phyloP scores from a whole-genome alignment of 2,329 filamentous ascomycete genomes.

The Myotisia sp. region DNA sequence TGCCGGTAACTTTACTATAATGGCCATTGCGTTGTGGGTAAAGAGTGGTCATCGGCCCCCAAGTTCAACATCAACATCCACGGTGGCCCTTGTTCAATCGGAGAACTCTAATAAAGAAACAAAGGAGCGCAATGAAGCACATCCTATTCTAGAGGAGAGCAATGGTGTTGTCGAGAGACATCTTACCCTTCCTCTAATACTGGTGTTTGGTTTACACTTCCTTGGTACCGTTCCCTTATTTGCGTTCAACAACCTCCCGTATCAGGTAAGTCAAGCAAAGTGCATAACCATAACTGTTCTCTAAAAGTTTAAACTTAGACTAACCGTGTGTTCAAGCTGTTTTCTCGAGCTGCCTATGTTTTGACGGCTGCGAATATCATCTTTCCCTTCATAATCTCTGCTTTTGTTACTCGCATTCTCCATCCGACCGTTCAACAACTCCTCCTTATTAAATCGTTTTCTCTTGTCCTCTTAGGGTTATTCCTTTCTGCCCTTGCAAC shows the following conservation, averaged over 20 bases:
- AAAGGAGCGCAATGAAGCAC: slow-evolving; percentile 10
- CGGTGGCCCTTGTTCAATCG: slow-evolving; percentile 20
- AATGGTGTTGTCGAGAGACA: slow-evolving; percentile 25
- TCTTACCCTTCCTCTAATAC: slow-evolving; percentile 43
- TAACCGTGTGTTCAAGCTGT: slow-evolving; percentile 33
- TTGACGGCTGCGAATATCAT: slow-evolving; percentile 43
- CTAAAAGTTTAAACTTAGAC: slow-evolving; percentile 5
- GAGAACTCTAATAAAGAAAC: slow-evolving; percentile 11
- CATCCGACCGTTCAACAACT: slow-evolving; percentile 53
- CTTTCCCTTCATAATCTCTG: slow-evolving; percentile 45
- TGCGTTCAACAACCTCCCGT: slow-evolving; percentile 62
- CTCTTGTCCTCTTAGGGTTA: slow-evolving; percentile 80
- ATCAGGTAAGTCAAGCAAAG: slow-evolving; percentile 40
- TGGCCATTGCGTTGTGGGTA: slow-evolving; percentile 87
- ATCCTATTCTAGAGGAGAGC: slow-evolving; percentile 11
- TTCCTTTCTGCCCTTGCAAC: slow-evolving; percentile 86
- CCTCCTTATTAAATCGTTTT: slow-evolving; percentile 74
- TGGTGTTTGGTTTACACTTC: slow-evolving; percentile 61
- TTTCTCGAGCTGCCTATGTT: slow-evolving; percentile 43
- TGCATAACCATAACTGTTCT: neutral
- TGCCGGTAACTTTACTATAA: slow-evolving; percentile 87
- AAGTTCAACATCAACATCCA: slow-evolving; percentile 8
- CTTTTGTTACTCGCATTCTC: slow-evolving; percentile 37
- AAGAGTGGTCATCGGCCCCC: slow-evolving; percentile 47
- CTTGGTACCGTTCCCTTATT: slow-evolving; percentile 69